Conservation (phyloP, 208 protist genomes). For the Trypanosoma caninum region DNA sequence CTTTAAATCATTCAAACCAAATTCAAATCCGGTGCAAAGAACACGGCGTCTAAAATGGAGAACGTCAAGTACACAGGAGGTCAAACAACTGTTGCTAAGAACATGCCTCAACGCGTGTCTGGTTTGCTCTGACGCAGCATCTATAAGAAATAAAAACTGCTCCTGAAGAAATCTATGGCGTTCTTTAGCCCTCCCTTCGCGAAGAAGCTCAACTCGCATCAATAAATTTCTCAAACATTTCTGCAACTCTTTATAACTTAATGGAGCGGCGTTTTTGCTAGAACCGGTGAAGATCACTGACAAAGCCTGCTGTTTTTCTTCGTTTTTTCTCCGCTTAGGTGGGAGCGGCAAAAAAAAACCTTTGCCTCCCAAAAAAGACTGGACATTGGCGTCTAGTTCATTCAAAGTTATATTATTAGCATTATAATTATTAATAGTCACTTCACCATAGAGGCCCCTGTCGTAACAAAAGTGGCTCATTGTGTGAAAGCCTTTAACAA, state of each 20-base stretch:
- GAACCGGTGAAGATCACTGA: neutral
- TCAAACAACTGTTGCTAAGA: constrained; percentile 15
- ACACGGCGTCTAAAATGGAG: constrained; percentile 38
- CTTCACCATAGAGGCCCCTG: too few species aligned
- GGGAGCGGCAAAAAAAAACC: neutral
- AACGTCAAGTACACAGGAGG: constrained; percentile 43
- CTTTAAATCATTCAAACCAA: constrained; percentile 43
- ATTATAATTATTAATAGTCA: neutral
- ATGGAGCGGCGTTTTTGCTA: neutral
- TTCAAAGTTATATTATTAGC: neutral
- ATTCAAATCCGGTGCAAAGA: constrained; percentile 45
- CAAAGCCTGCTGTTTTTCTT: neutral
- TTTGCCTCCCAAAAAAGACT: neutral
- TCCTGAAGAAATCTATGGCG: neutral
- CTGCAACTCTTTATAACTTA: constrained; percentile 18
- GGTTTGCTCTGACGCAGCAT: constrained; percentile 8
- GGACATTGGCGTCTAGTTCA: constrained; percentile 17
- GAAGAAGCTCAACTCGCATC: constrained; percentile 6
- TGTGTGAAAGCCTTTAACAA: too few species aligned
- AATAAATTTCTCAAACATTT: constrained; percentile 6
- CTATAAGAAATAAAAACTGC: constrained; percentile 6
- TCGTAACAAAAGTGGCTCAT: too few species aligned
- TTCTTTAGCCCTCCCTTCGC: neutral
- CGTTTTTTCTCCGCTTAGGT: too few species aligned
- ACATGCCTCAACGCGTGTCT: constrained; percentile 7